Conservation (phyloP, 768 basidiomycete species). For the Lyophyllum atratum region DNA sequence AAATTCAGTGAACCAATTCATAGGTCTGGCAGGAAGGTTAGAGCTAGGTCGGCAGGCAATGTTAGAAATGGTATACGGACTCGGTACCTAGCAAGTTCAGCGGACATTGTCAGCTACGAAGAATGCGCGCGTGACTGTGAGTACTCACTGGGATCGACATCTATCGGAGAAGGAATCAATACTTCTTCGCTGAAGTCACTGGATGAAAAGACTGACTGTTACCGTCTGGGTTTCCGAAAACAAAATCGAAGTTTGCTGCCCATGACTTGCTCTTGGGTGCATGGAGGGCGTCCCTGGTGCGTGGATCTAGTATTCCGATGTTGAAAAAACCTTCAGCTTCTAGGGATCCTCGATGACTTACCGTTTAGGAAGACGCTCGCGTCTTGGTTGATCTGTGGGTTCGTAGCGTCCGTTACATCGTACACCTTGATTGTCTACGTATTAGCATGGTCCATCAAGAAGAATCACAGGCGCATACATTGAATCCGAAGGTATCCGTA, state of each 20-base stretch:
- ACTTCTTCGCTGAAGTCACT: neutral
- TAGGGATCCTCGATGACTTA: slow-evolving; percentile 24
- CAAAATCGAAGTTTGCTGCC: slow-evolving; percentile 36
- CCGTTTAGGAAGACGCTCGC: slow-evolving; percentile 64
- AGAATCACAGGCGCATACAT: slow-evolving; percentile 25
- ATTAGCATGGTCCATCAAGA: neutral
- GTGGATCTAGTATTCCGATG: slow-evolving; percentile 40
- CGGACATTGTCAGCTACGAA: neutral
- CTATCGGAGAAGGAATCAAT: slow-evolving; percentile 16
- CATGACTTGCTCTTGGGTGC: slow-evolving; percentile 63
- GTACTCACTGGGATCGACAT: slow-evolving; percentile 39
- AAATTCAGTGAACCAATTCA: slow-evolving; percentile 64
- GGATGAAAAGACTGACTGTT: slow-evolving; percentile 23
- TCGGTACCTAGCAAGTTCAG: slow-evolving; percentile 27
- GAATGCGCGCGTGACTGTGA: neutral
- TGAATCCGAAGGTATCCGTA: slow-evolving; percentile 37
- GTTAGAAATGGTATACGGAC: slow-evolving; percentile 23
- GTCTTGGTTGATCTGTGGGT: slow-evolving; percentile 51
- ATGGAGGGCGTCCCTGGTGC: slow-evolving; percentile 62
- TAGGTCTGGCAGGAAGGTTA: slow-evolving; percentile 44
- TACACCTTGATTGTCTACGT: slow-evolving; percentile 40
- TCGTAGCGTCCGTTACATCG: slow-evolving; percentile 56
- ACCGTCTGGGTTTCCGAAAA: slow-evolving; percentile 36
- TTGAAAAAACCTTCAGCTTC: neutral
- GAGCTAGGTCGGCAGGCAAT: neutral